Base-by-base conservation (phyloP, 2,329 filamentous ascomycete species). In the Blastomyces gilchristii region DNA sequence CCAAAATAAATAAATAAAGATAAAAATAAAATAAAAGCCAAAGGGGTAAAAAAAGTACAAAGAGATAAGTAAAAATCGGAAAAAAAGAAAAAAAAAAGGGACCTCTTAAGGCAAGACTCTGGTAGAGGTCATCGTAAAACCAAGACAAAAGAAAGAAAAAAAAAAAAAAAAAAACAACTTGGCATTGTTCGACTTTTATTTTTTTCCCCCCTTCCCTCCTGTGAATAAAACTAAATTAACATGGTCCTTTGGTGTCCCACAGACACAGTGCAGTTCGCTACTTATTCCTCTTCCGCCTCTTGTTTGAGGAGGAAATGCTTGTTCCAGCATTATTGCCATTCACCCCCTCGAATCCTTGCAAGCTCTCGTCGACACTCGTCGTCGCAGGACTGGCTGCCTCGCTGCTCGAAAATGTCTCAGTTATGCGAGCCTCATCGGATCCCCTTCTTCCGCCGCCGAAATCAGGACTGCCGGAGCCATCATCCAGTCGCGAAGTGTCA, bases 331-430 rank as follows among this genome's bases (percentile, higher is more conserved):
- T 60, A 12, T 16, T 31, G 14, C 58, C n/a, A 31, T 37, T 59
- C 28, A 5, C 18, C 16, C 45, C 31, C 16, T 60, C 49, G 14
- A 37, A 9, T 31, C 58, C 60, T 25, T 67, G 67, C 9, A 65
- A 22, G 41, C 64, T 69, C 25, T 75, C 74, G 52, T 75, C 75
- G 14, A 71, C 66, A 34, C 62, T 65, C 4, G 71, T 71, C 34
- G 71, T 72, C 22, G 72, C 69, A 11, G 77, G 78, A 63, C 77
- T 79, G 0, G 77, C 76, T 12, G 72, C 66, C 65, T 78, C 77
- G 62, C 77, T 79, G 66, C 78, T 77, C 11, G 77, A 76, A 65
- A 79, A 69, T 16, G 76, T 75, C 65, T 79, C 77, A 34, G 78
- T 71, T 18, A 77, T 66, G 18, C 68, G 66, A 63, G 65, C 63